phyloP scores from a whole-genome alignment of 495 filamentous ascomycete species.

The Neurospora sublineolata region DNA sequence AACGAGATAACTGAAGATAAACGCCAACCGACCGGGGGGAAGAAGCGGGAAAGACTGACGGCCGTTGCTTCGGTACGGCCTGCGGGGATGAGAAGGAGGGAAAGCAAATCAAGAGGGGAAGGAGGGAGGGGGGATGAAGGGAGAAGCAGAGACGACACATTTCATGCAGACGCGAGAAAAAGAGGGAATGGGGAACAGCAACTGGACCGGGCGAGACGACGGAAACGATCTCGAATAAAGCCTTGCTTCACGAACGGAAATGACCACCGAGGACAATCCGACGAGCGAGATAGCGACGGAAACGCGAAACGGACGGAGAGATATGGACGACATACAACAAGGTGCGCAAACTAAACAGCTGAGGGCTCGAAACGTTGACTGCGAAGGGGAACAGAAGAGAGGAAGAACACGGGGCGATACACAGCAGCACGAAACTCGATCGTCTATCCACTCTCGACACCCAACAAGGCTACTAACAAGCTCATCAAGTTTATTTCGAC shows the following conservation, averaged over 20 bases:
- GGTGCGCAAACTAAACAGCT: neutral
- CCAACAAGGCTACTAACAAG: no score
- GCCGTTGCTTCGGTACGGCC: neutral
- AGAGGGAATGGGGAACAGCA: neutral
- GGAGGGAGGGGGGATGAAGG: neutral
- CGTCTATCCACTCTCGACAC: neutral
- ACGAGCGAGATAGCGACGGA: neutral
- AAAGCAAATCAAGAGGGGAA: neutral
- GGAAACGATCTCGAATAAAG: neutral
- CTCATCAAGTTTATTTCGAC: no score
- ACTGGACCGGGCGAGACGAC: neutral
- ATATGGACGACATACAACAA: neutral
- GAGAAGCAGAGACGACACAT: neutral
- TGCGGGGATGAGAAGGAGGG: neutral
- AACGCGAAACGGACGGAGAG: neutral
- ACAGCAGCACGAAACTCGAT: neutral
- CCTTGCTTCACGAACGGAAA: neutral
- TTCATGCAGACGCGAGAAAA: neutral
- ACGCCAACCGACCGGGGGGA: neutral
- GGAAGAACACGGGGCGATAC: neutral
- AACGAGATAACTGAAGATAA: neutral
- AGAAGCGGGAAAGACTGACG: neutral
- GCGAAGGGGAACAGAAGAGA: neutral
- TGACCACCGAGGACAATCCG: neutral
- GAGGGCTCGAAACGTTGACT: neutral